phyloP scores from a whole-genome alignment of 2,329 filamentous ascomycete species.

The Botryotinia convoluta region DNA sequence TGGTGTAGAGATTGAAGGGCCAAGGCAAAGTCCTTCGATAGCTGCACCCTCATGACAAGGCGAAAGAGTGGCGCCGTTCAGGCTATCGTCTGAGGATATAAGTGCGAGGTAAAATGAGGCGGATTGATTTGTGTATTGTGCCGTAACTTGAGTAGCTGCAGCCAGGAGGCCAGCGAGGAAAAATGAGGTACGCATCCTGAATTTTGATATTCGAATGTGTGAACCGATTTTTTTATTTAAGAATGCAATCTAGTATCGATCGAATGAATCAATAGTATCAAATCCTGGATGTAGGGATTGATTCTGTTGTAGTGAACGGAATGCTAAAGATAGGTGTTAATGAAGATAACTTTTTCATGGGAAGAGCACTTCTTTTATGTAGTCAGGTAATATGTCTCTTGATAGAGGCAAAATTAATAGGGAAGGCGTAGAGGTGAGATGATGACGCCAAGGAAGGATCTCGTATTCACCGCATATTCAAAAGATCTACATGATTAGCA shows the following conservation, averaged over 20 bases:
- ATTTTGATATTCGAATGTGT: neutral
- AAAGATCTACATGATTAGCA: constrained; percentile 3
- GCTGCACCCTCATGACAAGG: constrained; percentile 49
- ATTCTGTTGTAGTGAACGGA: neutral
- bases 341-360: neutral
- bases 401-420: neutral
- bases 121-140: constrained; percentile 40
- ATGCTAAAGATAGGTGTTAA: neutral
- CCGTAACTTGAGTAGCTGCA: constrained; percentile 26
- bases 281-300: neutral
- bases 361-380: neutral
- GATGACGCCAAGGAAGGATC: constrained; percentile 11
- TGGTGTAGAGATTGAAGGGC: constrained; percentile 22
- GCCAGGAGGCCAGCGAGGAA: constrained; percentile 26
- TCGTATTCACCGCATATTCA: constrained; percentile 6
- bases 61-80: constrained; percentile 42
- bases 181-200: constrained; percentile 29
- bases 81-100: constrained; percentile 39
- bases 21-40: constrained; percentile 47
- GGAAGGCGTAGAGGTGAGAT: constrained; percentile 3
- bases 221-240: neutral
- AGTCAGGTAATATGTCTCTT: neutral
- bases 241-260: neutral
- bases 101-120: constrained; percentile 46
- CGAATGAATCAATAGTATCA: neutral